Evolutionary conservation across 225 moss, liverwort and hornwort species (phyloP), one percentile per base, ranked within the genome.

Genomic region (Marchantia polymorpha): DNA sequence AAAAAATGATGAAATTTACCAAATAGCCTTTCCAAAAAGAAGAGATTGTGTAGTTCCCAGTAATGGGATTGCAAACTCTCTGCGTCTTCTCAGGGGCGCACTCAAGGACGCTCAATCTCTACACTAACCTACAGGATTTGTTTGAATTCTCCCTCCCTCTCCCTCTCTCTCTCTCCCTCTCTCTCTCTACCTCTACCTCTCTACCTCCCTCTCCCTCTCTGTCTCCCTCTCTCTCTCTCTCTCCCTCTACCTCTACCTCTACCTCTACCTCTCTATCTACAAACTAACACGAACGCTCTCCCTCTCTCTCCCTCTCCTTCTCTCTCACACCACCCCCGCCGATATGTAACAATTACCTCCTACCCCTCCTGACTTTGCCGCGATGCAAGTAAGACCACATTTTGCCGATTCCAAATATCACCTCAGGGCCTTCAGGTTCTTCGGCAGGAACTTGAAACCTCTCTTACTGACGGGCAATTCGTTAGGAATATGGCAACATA

Each of bases 331-430:
- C 73, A 27, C 52, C 73, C 29, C 63, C 73, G 56, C 64, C 79
- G n/a, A 72, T 71, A 15, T 6, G 53, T 22, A 26, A 54, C 51
- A 73, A 51, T 51, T 81, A 69, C 65, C 65, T 79, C 79, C 68
- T 69, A 29, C 79, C 79, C 66, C 55, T 79, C 69, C 79, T 79
- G 69, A 70, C 79, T 58, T 70, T 79, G 56, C 79, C 70, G 26
- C 79, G 79, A 79, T 79, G 79, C 79, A 79, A 53, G 53, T 14
- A 79, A 55, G 79, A 79, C 79, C 79, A 79, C 79, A 79, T 79
- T 65, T 67, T 64, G 72, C 3, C 20, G n/a, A 53, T 55, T 53
- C 30, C 69, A 56, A 29, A 82, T 13, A 22, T 59, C 75, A 75
- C 58, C 75, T 75, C 75, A 11, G 10, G 75, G 58, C 30, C 39